Conservation (phyloP, 2,329 filamentous ascomycete genomes). For the Bimuria novae-zelandiae region DNA sequence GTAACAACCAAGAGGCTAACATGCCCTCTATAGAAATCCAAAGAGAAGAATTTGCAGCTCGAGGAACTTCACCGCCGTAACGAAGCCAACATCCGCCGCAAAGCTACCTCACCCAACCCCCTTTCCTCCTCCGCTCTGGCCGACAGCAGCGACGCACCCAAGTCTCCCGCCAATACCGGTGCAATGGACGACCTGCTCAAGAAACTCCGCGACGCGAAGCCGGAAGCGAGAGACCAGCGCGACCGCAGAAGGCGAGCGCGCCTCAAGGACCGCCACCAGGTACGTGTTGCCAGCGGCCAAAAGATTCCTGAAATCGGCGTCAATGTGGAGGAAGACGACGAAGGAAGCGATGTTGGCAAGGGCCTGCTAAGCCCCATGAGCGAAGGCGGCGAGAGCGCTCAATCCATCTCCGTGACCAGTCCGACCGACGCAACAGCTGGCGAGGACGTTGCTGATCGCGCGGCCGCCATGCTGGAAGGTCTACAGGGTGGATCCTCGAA, state of each 20-base stretch:
- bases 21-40: slow-evolving; percentile 67
- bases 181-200: slow-evolving; percentile 96
- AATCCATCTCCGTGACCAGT: slow-evolving; percentile 30
- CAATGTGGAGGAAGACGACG: slow-evolving; percentile 44
- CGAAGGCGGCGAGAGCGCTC: slow-evolving; percentile 36
- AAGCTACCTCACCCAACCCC: slow-evolving; percentile 59
- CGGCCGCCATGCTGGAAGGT: slow-evolving; percentile 81
- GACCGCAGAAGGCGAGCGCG: slow-evolving; percentile 85
- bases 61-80: slow-evolving; percentile 86
- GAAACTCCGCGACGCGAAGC: slow-evolving; percentile 91
- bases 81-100: slow-evolving; percentile 90
- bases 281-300: slow-evolving; percentile 86
- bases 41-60: slow-evolving; percentile 83
- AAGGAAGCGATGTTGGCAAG: slow-evolving; percentile 56
- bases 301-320: slow-evolving; percentile 76
- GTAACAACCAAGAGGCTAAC: slow-evolving; percentile 5
- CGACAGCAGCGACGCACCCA: slow-evolving; percentile 48
- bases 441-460: slow-evolving; percentile 79
- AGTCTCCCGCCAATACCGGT: slow-evolving; percentile 73
- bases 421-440: slow-evolving; percentile 46
- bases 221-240: slow-evolving; percentile 84
- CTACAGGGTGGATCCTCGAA: slow-evolving; percentile 67
- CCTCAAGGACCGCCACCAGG: slow-evolving; percentile 88
- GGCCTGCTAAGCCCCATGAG: slow-evolving; percentile 58
- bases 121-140: slow-evolving; percentile 56